Conservation (phyloP, 2,329 filamentous ascomycete genomes). For the Alternaria gansuensis region DNA sequence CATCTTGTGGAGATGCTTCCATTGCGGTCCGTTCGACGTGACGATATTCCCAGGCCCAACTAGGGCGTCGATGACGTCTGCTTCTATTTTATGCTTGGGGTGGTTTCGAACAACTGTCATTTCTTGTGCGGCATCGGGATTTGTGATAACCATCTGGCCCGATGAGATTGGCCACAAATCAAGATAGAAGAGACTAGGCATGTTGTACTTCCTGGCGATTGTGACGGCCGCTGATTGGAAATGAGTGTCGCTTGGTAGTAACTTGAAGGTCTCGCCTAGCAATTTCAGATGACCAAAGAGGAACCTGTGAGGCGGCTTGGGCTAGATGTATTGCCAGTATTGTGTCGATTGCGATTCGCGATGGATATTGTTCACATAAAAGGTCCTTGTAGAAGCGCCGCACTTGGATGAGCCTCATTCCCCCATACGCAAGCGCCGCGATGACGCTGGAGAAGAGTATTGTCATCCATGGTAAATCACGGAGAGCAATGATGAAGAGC, state of each 20-base stretch:
- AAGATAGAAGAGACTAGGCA: constrained; percentile 54
- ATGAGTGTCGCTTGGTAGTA: constrained; percentile 49
- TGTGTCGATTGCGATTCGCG: neutral
- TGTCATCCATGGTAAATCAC: constrained; percentile 26
- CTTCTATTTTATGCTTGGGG: constrained; percentile 43
- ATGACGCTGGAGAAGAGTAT: constrained; percentile 21
- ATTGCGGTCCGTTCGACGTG: constrained; percentile 41
- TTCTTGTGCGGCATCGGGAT: constrained; percentile 52
- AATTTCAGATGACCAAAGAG: constrained; percentile 54
- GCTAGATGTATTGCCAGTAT: constrained; percentile 30
- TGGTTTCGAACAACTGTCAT: constrained; percentile 48
- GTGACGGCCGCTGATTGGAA: constrained; percentile 49
- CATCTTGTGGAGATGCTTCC: constrained; percentile 50
- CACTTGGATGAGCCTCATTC: constrained; percentile 31
- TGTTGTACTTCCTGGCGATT: constrained; percentile 49
- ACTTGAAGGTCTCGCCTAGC: constrained; percentile 48
- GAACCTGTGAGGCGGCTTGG: constrained; percentile 54
- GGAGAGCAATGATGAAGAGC: constrained; percentile 13
- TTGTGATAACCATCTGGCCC: constrained; percentile 46
- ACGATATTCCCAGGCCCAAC: constrained; percentile 44
- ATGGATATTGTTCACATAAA: constrained; percentile 19
- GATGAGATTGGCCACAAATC: constrained; percentile 57
- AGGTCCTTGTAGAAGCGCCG: constrained; percentile 38
- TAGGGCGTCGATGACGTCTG: constrained; percentile 34
- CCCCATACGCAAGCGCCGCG: constrained; percentile 30